Percentiles rank a stretch among this genome's conserved stretches.
Conservation (phyloP, 257 asterid genomes). For the Coffea eugenioides region DNA sequence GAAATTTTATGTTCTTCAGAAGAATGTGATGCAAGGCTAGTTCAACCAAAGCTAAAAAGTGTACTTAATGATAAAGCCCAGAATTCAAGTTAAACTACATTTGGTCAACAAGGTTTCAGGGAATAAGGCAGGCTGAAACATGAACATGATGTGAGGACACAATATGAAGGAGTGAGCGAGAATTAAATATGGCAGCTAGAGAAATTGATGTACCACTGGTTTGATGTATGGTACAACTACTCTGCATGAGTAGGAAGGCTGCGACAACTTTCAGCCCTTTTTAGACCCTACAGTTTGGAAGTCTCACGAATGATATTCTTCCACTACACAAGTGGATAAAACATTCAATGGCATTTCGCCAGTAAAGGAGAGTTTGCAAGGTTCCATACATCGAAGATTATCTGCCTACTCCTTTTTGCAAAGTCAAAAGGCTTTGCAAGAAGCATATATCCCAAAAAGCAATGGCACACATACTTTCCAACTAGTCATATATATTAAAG, state of each 20-base stretch:
- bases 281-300: not conserved
- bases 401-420: not conserved
- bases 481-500: not conserved
- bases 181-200: not conserved
- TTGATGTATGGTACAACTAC: not conserved
- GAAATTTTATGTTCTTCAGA: not conserved
- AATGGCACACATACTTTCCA: not conserved
- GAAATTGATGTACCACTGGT: not conserved
- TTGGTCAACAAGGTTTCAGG: not conserved
- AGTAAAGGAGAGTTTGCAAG: not conserved
- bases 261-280: not conserved
- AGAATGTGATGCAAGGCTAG: not conserved
- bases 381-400: not conserved
- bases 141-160: not conserved
- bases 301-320: not conserved
- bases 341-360: not conserved
- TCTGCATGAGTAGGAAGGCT: not conserved
- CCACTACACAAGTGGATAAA: not conserved
- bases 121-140: not conserved
- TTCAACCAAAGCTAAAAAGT: not conserved
- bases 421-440: not conserved
- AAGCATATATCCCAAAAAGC: not conserved
- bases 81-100: not conserved
- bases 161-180: not conserved
- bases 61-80: not conserved